Base-by-base conservation (phyloP, 129 eudicot genomes). In the Scalesia atractyloides region DNA sequence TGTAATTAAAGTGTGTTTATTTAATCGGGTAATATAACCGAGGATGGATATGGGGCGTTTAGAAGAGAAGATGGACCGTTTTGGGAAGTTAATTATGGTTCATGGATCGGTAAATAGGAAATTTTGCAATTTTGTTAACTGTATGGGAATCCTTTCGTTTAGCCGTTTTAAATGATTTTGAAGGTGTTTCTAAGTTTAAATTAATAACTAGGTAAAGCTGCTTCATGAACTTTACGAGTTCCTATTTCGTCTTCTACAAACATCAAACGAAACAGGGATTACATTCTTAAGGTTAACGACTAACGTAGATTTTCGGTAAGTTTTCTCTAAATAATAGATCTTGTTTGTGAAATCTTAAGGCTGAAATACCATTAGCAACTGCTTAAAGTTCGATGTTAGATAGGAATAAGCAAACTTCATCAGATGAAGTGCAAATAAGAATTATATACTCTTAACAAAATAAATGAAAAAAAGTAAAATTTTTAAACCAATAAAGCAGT, bases 121-220 rank as follows among this genome's bases (percentile, higher is more conserved):
- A 56, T 46, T 9, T 26, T 3, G 48, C 20, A 12, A 17, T 47
- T 64, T 20, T 1, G 41, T 59, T 72, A 66, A 72, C 36, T 46
- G 15, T 37, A 52, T 48, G 36, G 65, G 22, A 17, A 58, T 73
- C 20, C 43, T 74, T 22, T 64, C 54, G 17, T 5, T 20, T 41
- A 41, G 46, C 46, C 20, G 36, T 49, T 20, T 16, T 1, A 47
- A n/a, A 39, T 41, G 75, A 36, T 34, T 52, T 18, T 36, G 34
- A 10, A 34, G 5, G 34, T 7, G 18, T 53, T 19, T 41, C 39
- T 56, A 53, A 43, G 54, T 56, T 70, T 19, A 56, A 30, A 41
- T 70, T 53, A 70, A 14, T 39, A 56, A n/a, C 41, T 72, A 22
- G 57, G 18, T 44, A 72, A 56, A 71, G 8, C 67, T 58, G 76